Evolutionary conservation across 202 grass and related monocot genomes (phyloP).

Genomic region (Setaria italica): DNA sequence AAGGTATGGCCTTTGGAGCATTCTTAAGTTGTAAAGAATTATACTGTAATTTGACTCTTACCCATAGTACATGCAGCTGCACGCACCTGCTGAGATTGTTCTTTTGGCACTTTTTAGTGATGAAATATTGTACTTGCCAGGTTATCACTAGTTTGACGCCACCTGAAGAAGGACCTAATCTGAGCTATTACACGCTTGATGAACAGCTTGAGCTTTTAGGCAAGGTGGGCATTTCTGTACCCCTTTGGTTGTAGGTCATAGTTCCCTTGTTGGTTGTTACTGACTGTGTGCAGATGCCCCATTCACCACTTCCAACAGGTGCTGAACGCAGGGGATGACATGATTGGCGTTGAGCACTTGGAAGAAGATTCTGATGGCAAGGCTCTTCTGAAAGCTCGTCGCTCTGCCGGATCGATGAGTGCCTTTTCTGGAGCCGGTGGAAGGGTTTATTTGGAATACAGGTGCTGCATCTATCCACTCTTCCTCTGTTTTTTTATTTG

Average conservation of each 20-base stretch:
- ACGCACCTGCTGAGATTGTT: slow-evolving; percentile 1
- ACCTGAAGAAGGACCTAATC: slow-evolving; percentile 66
- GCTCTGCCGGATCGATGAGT: slow-evolving; percentile 80
- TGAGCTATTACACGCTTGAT: slow-evolving; percentile 70
- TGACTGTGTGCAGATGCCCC: slow-evolving; percentile 19
- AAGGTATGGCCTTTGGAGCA: slow-evolving; percentile 63
- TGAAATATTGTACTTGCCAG: slow-evolving; percentile 51
- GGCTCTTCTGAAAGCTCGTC: slow-evolving; percentile 67
- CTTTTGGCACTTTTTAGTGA: slow-evolving; percentile 32
- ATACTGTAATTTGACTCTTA: not conserved
- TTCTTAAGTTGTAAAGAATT: slow-evolving; percentile 4
- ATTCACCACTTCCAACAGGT: slow-evolving; percentile 38
- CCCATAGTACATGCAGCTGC: not conserved
- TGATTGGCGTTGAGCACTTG: slow-evolving; percentile 87
- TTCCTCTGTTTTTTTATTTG: not conserved
- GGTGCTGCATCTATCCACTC: slow-evolving; percentile 48
- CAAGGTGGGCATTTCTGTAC: slow-evolving; percentile 54
- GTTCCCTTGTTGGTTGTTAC: not conserved
- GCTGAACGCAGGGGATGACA: slow-evolving; percentile 86
- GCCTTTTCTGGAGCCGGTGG: slow-evolving; percentile 73
- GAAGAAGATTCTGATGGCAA: slow-evolving; percentile 96
- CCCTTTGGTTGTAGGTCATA: not conserved
- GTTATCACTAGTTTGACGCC: slow-evolving; percentile 84
- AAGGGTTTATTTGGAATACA: slow-evolving; percentile 94
- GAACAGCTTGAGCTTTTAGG: slow-evolving; percentile 82